Percentiles rank a stretch among this genome's conserved stretches.
Conservation (phyloP, 371 early-diverging fungal genomes). For the Syncephalastrum contaminatum region DNA sequence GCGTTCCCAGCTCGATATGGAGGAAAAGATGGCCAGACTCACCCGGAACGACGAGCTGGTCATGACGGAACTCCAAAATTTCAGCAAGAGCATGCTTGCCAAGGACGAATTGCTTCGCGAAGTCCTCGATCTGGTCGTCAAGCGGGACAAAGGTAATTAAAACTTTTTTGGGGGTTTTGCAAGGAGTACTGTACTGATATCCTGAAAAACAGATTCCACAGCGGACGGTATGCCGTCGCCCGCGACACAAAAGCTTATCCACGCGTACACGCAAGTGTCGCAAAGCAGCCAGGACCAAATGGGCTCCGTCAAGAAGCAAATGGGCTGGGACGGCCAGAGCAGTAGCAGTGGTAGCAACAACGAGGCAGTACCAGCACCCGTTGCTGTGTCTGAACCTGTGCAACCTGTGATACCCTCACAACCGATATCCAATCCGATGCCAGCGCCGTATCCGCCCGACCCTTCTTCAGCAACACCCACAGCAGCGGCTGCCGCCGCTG, state of each 20-base stretch:
- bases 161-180: not conserved
- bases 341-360: not conserved
- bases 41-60: slow-evolving; percentile 56
- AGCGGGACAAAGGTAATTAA: slow-evolving; percentile 14
- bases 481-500: slow-evolving; percentile 28
- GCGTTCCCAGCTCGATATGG: slow-evolving; percentile 27
- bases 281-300: slow-evolving; percentile 4
- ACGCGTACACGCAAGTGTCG: slow-evolving; percentile 12
- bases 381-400: not conserved
- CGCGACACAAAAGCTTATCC: slow-evolving; percentile 13
- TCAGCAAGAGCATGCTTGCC: slow-evolving; percentile 57
- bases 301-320: slow-evolving; percentile 7
- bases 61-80: slow-evolving; percentile 53
- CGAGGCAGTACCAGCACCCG: too few relatives aligned
- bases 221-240: not conserved
- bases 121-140: slow-evolving; percentile 50
- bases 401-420: slow-evolving; percentile 2
- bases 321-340: not conserved
- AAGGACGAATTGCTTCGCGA: slow-evolving; percentile 68
- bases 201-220: not conserved
- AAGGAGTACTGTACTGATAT: not conserved
- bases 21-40: slow-evolving; percentile 37
- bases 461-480: not conserved
- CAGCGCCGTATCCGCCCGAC: not conserved
- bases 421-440: not conserved